Percentiles rank a stretch among this genome's conserved stretches.
phyloP scores from a whole-genome alignment of 2,329 filamentous ascomycete species.

The Bipolaris victoriae region DNA sequence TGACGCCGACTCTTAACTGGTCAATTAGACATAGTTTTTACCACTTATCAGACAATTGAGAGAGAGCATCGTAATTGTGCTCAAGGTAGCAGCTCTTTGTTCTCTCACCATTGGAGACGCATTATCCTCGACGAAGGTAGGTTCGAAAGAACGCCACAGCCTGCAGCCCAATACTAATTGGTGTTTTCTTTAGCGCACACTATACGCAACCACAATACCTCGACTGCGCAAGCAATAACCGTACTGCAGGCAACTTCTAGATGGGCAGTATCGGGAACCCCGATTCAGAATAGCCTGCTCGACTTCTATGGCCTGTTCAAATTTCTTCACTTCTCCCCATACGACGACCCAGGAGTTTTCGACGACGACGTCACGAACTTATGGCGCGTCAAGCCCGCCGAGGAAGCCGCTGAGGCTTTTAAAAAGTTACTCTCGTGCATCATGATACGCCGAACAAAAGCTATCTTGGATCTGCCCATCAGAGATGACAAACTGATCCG shows the following conservation, averaged over 20 bases:
- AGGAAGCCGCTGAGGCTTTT: slow-evolving; percentile 49
- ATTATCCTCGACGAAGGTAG: neutral
- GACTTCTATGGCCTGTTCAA: slow-evolving; percentile 26
- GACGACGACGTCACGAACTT: slow-evolving; percentile 49
- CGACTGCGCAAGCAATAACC: slow-evolving; percentile 33
- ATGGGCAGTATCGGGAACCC: slow-evolving; percentile 62
- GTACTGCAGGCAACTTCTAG: slow-evolving; percentile 51
- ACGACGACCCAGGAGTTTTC: slow-evolving; percentile 45
- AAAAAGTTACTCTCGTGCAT: slow-evolving; percentile 50
- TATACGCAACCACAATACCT: slow-evolving; percentile 35
- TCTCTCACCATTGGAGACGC: neutral
- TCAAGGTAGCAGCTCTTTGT: neutral
- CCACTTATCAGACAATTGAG: neutral
- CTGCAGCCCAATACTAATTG: neutral
- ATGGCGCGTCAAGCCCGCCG: slow-evolving; percentile 48
- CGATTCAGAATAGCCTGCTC: slow-evolving; percentile 26
- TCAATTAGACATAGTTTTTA: neutral
- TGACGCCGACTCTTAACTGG: neutral
- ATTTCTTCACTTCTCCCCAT: slow-evolving; percentile 23
- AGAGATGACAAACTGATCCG: slow-evolving; percentile 34
- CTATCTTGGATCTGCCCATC: slow-evolving; percentile 48
- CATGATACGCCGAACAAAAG: slow-evolving; percentile 51
- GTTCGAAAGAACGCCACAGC: neutral
- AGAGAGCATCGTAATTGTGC: neutral
- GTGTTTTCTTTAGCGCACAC: slow-evolving; percentile 7